Conservation (phyloP, 345 rosid genomes). For the Lumnitzera racemosa region DNA sequence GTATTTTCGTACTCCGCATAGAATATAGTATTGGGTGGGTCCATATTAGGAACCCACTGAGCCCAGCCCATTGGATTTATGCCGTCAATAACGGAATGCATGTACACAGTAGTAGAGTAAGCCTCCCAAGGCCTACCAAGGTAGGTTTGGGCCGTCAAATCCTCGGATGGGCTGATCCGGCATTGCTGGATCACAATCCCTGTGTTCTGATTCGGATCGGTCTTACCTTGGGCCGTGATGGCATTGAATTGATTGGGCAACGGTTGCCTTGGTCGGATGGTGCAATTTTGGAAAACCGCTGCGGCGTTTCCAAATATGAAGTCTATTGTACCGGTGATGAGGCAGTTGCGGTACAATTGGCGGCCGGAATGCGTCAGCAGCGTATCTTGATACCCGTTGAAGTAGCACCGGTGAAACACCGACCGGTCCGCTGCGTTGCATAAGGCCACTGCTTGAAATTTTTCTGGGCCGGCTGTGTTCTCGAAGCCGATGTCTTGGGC, state of each 20-base stretch:
- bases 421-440: constrained; percentile 21
- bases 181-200: constrained; percentile 22
- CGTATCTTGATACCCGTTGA: constrained; percentile 27
- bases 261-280: constrained; percentile 18
- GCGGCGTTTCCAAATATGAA: constrained; percentile 26
- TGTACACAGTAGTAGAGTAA: constrained; percentile 22
- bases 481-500: constrained; percentile 29
- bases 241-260: constrained; percentile 13
- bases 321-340: constrained; percentile 18
- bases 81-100: constrained; percentile 19
- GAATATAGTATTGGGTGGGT: constrained; percentile 17
- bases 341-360: constrained; percentile 18
- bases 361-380: constrained; percentile 18
- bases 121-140: constrained; percentile 43
- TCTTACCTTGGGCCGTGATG: constrained; percentile 21
- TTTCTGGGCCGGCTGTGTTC: constrained; percentile 26
- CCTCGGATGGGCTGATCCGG: constrained; percentile 4
- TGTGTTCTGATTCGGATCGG: constrained; percentile 28
- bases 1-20: constrained; percentile 23
- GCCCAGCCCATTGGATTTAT: constrained; percentile 30
- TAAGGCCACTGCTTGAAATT: constrained; percentile 29
- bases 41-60: constrained; percentile 9
- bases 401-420: constrained; percentile 18
- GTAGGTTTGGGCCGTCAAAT: constrained; percentile 12
- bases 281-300: constrained; percentile 18